Conservation (phyloP, 495 filamentous ascomycete species). For the Paragyromitra xinjiangensis region DNA sequence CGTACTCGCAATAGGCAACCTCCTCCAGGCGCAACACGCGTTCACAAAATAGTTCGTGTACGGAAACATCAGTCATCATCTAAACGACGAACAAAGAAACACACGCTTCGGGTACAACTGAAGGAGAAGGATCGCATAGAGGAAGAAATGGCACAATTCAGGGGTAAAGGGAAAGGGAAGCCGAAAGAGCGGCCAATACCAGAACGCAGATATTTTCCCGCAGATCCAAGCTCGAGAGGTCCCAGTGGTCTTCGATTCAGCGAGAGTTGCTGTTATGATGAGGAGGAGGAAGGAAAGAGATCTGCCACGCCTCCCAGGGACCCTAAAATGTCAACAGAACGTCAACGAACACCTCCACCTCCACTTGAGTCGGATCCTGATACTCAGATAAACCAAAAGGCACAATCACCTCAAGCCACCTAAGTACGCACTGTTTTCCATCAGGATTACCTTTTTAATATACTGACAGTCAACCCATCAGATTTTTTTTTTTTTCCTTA, state of each 20-base stretch:
- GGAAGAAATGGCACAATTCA: constrained; percentile 40
- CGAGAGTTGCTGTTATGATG: constrained; percentile 28
- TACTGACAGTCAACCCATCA: background rate
- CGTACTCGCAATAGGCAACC: constrained; percentile 6
- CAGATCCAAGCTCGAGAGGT: background rate
- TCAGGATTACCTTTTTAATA: background rate
- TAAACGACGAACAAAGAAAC: constrained; percentile 46
- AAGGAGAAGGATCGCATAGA: constrained; percentile 37
- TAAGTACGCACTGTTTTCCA: constrained; percentile 25
- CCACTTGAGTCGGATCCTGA: background rate
- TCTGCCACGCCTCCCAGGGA: background rate
- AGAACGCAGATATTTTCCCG: constrained; percentile 12
- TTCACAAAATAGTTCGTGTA: constrained; percentile 43
- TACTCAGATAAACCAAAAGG: background rate
- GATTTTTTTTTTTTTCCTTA: background rate
- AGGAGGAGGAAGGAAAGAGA: constrained; percentile 3
- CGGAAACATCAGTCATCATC: constrained; percentile 43
- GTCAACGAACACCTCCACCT: constrained; percentile 4
- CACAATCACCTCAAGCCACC: constrained; percentile 4
- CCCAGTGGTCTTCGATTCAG: constrained; percentile 41
- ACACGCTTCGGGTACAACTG: constrained; percentile 23
- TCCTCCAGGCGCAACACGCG: constrained; percentile 32
- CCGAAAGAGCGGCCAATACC: constrained; percentile 1
- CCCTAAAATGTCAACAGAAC: background rate
- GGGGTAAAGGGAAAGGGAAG: constrained; percentile 13